Percentiles rank a stretch among this genome's conserved stretches.
These are phyloP conservation scores for Cicer chorassanicum DNA, from an alignment of 306 rosid species.

Conservation along the genomic window DNA sequence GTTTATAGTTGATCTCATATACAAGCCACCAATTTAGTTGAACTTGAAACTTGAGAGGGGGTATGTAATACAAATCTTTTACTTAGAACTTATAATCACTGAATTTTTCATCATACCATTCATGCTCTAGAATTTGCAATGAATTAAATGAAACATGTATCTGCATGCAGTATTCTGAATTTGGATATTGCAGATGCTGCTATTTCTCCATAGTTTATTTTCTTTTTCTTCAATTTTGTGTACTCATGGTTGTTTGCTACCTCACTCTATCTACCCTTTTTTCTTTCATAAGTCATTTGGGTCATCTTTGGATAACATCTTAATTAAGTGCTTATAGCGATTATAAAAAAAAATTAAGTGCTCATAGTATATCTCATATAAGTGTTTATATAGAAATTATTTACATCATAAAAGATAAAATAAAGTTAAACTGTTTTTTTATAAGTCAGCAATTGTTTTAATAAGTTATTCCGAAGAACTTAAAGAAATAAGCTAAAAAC, in stretches of 20 bases:
- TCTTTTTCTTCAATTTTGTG: neutral
- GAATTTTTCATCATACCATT: constrained; percentile 1
- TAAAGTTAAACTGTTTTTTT: no score
- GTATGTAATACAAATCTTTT: constrained; percentile 37
- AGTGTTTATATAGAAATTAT: no score
- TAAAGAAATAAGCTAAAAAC: no score
- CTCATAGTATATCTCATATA: no score
- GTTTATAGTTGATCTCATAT: constrained; percentile 41
- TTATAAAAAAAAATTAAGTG: no score
- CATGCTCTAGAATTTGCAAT: constrained; percentile 12
- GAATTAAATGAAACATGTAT: constrained; percentile 31
- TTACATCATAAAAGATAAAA: no score
- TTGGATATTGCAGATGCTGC: neutral
- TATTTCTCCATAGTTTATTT: constrained; percentile 16
- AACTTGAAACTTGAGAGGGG: constrained; percentile 44
- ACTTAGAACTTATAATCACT: constrained; percentile 20
- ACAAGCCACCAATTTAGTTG: constrained; percentile 41
- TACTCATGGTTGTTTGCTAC: constrained; percentile 25
- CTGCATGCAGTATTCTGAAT: constrained; percentile 41
- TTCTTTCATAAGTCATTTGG: neutral
- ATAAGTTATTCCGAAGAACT: no score
- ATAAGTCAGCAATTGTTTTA: no score
- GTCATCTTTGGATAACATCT: no score
- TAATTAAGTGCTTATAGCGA: no score
- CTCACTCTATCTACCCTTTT: neutral